Conservation (phyloP, 2,329 filamentous ascomycete species). For the Sclerotinia subarctica region DNA sequence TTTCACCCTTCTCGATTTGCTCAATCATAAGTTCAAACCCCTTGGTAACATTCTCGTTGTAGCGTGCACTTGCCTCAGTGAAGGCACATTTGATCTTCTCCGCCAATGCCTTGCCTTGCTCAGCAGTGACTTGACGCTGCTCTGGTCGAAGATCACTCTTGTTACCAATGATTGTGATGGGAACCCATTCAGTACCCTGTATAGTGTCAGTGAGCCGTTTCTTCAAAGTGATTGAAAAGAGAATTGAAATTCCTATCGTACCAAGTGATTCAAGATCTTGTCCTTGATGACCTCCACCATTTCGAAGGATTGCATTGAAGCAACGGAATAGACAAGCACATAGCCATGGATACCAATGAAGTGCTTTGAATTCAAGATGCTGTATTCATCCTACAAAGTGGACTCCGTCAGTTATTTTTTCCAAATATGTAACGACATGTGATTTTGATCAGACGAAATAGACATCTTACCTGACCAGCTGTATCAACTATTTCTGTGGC, state of each 20-base stretch:
- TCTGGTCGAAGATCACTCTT: constrained; percentile 92
- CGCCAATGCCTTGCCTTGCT: constrained; percentile 80
- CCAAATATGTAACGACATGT: constrained; percentile 19
- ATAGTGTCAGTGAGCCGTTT: not conserved
- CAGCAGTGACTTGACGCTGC: constrained; percentile 82
- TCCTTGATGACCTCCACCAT: constrained; percentile 96
- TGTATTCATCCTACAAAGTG: constrained; percentile 82
- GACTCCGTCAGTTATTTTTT: constrained; percentile 22
- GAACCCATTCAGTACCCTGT: constrained; percentile 87
- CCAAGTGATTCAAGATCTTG: constrained; percentile 94
- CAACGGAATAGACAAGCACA: constrained; percentile 97
- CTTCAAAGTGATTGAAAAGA: constrained; percentile 13
- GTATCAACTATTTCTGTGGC: constrained; percentile 98
- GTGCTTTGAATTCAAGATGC: constrained; percentile 95
- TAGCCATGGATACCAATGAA: constrained; percentile 99
- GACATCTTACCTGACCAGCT: constrained; percentile 72
- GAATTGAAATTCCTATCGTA: constrained; percentile 45
- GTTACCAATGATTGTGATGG: constrained; percentile 93
- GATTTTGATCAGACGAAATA: constrained; percentile 6
- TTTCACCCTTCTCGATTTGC: constrained; percentile 92
- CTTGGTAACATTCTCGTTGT: constrained; percentile 89
- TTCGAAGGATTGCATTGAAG: constrained; percentile 89
- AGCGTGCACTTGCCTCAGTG: constrained; percentile 90
- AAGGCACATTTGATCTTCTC: constrained; percentile 89
- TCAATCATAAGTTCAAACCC: constrained; percentile 92